Evolutionary conservation across 2,329 filamentous ascomycete genomes (phyloP), one percentile per base, ranked within the genome.

Genomic region (Phyllosticta citriasiana): DNA sequence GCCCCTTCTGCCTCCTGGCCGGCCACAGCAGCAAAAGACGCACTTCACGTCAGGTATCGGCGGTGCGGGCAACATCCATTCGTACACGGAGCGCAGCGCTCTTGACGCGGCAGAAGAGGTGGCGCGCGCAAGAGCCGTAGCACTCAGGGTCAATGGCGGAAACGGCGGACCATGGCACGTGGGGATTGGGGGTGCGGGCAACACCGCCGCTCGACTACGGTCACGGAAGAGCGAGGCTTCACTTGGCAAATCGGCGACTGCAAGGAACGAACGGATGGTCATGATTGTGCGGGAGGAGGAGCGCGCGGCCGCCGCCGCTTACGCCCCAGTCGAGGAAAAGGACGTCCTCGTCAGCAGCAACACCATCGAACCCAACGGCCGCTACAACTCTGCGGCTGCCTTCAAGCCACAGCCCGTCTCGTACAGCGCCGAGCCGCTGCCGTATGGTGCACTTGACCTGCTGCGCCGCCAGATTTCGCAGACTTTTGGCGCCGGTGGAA

Each of bases 181-280:
- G 51, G 64, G 64, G 40, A 65, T 70, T 55, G 67, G 67, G 16
- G 67, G 66, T 2, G 57, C 63, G 10, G 68, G 68, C 5, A 70
- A 69, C 56, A n/a, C 16, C 14, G 40, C 12, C 6, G 12, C 40
- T 1, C 12, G 40, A n/a, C 40, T 47, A 16, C 16, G 40, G 40
- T 47, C 14, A 16, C 40, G 40, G 40, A 53, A 52, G 26, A 40
- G 57, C 14, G 50, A 58, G 26, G 50, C 47, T 9, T 50, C 30
- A 24, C 8, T 30, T 50, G n/a, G 47, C 47, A 27, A 25, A 2
- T 33, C 22, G 33, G 53, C 22, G 50, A 27, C 33, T 2, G 57
- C 9, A 14, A 47, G 40, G 40, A 47, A n/a, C 40, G 40, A 47
- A 16, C 16, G 6, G 40, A 7, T n/a, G 12, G n/a, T 47, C 62